Conservation (phyloP, 495 filamentous ascomycete genomes). For the Haplographium delicatum region DNA sequence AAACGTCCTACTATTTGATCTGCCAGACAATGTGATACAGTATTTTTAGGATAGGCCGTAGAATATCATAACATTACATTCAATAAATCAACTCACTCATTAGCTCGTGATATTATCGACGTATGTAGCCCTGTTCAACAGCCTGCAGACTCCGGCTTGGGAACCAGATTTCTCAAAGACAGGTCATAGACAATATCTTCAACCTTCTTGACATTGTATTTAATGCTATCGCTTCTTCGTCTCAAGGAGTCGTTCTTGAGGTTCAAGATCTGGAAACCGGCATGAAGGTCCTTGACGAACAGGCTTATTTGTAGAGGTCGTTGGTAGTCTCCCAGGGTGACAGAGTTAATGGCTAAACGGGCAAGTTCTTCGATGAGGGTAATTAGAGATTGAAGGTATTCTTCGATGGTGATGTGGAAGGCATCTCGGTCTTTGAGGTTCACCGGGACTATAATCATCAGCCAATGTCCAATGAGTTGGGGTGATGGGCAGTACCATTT, state of each 20-base stretch:
- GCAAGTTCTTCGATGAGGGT: conserved; percentile 85
- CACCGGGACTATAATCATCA: conserved; percentile 66
- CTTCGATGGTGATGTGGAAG: conserved; percentile 95
- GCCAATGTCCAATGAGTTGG: neutral
- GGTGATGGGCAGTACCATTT: conserved; percentile 49
- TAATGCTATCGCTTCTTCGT: conserved; percentile 85
- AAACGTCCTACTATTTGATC: too few species aligned
- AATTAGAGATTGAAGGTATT: conserved; percentile 86
- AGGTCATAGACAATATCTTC: conserved; percentile 98
- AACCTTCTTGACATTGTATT: conserved; percentile 96
- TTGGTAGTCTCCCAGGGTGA: conserved; percentile 83
- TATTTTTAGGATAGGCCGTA: too few species aligned
- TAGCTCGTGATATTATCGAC: neutral
- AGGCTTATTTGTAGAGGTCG: conserved; percentile 78
- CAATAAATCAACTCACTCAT: neutral
- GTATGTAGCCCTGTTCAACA: neutral
- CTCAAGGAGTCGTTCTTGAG: conserved; percentile 91
- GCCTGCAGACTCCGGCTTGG: conserved; percentile 26
- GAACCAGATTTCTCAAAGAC: conserved; percentile 75
- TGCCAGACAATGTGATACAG: too few species aligned
- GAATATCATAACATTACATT: neutral
- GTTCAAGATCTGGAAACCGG: conserved; percentile 94
- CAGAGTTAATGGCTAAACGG: conserved; percentile 83
- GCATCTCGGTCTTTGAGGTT: conserved; percentile 85
- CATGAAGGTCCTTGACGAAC: conserved; percentile 93